Evolutionary conservation across 73 alveolate genomes (phyloP), one percentile per base, ranked within the genome.

Genomic region (Symbiodinium natans): DNA sequence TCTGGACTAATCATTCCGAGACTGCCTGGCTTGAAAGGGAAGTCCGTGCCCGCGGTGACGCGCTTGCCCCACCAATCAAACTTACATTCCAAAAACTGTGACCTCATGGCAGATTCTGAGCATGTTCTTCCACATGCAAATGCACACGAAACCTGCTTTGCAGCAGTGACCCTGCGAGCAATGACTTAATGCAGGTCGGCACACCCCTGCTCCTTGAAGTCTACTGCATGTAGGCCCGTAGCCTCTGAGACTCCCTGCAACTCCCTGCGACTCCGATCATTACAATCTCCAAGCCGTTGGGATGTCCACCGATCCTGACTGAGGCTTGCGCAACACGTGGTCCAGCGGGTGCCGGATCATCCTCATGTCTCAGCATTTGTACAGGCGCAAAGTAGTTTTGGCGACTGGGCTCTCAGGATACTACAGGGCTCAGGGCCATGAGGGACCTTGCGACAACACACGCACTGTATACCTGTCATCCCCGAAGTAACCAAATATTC

Each of bases 1-100:
- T n/a, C n/a, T n/a, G n/a, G n/a, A n/a, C n/a, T n/a, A n/a, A n/a
- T 56, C 75, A 15, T 4, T 15, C 75, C 6, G 21, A 46, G 59
- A 15, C 34, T 17, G 86, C 95, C 97, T 90, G 97, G 88, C 4
- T 27, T 42, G 36, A 41, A 27, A 85, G 97, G 97, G 52, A 90
- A 90, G 73, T 68, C 97, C 34, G 97, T 90, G 56, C 97, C 97
- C 29, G 80, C 46, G 23, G 80, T 4, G 29, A 71, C 48, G 52
- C 77, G 77, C 89, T 71, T 38, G 43, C 97, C 97, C 97, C 97
- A 90, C 48, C 41, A 90, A 89, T 90, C 97, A 13, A 68, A 90
- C 89, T 90, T 90, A 89, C 97, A 90, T 77, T 90, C 97, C 87
- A 90, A n/a, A 15, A 90, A 90, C 41, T 90, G 97, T 7, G 97